Base-by-base conservation (phyloP, 2,329 filamentous ascomycete genomes). In the Chrysosporium queenslandicum region DNA sequence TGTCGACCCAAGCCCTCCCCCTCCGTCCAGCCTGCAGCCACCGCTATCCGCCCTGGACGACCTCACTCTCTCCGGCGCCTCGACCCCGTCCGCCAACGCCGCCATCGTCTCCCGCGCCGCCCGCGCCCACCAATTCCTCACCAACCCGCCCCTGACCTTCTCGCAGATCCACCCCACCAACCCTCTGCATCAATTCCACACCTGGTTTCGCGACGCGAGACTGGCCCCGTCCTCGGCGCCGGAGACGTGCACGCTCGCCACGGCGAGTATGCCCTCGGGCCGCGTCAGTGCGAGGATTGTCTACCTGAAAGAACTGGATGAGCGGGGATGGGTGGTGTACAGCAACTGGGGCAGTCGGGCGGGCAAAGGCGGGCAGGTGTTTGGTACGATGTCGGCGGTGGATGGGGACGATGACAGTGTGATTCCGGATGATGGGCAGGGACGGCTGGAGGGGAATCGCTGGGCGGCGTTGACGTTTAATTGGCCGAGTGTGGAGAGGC, bases 221-320 rank as follows among this genome's bases (percentile, higher is more conserved):
- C 64, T 75, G 4, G 63, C 72, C 8, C 65, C 73, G 23, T 78
- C 89, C 43, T 74, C 81, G 42, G 86, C 94, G 60, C 90, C 91
- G 1, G 92, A 98, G 70, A 87, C 92, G 0, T 89, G 88, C 63
- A 89, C 85, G 1, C 76, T 98, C 1, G 85, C 89, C 2, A 98
- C 92, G 0, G 89, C 90, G 0, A 74, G 77, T 21, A 77, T 97
- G 3, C 91, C 91, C 1, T 86, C 82, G 0, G 92, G 92, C 55
- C 83, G 86, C 43, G 86, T 97, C 18, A 88, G 82, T 43, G 83
- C 87, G 2, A 87, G 92, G 54, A 78, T 88, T 60, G 88, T 98
- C 34, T 98, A 97, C 71, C 78, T 98, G 59, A 98, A 98, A 71
- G 92, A 97, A 74, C 81, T 97, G 21, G 90, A 97, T 68, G 69